Evolutionary conservation across 805 yeast genomes (phyloP).

Genomic region (Teunomyces cretensis): DNA sequence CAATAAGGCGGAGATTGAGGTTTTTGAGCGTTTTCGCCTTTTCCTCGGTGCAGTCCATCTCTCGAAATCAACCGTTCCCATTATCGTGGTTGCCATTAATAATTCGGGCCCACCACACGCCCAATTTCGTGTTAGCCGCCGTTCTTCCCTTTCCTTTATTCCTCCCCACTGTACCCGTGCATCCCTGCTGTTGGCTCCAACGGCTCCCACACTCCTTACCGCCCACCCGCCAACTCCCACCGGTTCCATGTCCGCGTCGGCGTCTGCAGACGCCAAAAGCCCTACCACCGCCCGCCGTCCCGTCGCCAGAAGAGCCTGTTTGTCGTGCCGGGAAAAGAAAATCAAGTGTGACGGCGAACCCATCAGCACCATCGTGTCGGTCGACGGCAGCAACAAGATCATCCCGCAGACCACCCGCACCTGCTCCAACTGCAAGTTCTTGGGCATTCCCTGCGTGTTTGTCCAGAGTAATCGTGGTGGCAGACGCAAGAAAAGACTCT

Average conservation of each 20-base stretch:
- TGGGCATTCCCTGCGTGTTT: conserved; percentile 52
- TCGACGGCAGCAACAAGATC: conserved; percentile 19
- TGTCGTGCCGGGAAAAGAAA: conserved; percentile 63
- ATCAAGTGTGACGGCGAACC: conserved; percentile 66
- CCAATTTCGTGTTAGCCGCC: too few species aligned
- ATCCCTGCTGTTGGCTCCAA: too few species aligned
- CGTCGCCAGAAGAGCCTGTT: conserved; percentile 48
- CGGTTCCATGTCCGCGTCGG: not conserved
- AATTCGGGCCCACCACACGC: too few species aligned
- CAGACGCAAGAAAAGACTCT: conserved; percentile 35
- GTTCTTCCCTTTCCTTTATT: too few species aligned
- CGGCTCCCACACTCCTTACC: not conserved
- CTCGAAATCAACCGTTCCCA: too few species aligned
- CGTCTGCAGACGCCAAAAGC: not conserved
- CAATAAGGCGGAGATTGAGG: too few species aligned
- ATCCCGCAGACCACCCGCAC: conserved; percentile 8
- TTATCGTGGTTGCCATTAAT: too few species aligned
- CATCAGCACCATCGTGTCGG: conserved; percentile 12
- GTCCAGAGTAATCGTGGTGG: conserved; percentile 61
- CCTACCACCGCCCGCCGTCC: conserved; percentile 7
- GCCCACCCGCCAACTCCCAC: not conserved
- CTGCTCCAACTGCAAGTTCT: conserved; percentile 51
- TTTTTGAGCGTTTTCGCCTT: too few species aligned
- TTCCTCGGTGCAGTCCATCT: too few species aligned
- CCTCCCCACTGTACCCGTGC: too few species aligned